These are phyloP conservation scores for Apiospora pterosperma DNA, from an alignment of 2,329 filamentous ascomycete genomes.

Conservation along the genomic window DNA sequence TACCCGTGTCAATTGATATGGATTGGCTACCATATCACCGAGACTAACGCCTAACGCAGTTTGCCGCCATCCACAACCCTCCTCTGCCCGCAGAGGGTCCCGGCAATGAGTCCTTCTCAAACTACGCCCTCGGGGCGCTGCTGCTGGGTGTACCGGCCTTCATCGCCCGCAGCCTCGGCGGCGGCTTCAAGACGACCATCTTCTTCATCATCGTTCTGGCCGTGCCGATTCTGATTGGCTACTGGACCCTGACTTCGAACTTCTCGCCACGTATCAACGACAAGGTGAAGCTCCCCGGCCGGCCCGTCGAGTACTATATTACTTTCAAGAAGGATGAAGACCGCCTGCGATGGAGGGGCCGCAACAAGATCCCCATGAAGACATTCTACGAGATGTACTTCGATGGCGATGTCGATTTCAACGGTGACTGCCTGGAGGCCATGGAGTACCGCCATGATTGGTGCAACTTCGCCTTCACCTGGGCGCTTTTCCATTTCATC, in stretches of 20 bases:
- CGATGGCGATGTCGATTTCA: constrained; percentile 90
- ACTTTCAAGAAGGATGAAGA: constrained; percentile 64
- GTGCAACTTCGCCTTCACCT: constrained; percentile 90
- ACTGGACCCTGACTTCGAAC: constrained; percentile 74
- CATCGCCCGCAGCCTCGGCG: constrained; percentile 73
- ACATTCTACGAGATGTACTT: constrained; percentile 99
- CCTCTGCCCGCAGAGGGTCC: constrained; percentile 84
- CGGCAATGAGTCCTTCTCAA: constrained; percentile 81
- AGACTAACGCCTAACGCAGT: constrained; percentile 44
- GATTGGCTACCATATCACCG: background rate
- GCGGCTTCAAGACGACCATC: constrained; percentile 79
- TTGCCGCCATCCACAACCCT: constrained; percentile 83
- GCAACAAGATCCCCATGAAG: constrained; percentile 79
- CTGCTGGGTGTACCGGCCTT: constrained; percentile 71
- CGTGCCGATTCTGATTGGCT: constrained; percentile 71
- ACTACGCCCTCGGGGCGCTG: constrained; percentile 67
- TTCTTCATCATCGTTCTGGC: constrained; percentile 76
- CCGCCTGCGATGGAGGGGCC: constrained; percentile 63
- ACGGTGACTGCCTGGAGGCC: constrained; percentile 84
- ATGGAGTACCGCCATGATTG: constrained; percentile 96
- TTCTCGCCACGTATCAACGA: constrained; percentile 85
- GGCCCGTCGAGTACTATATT: constrained; percentile 83
- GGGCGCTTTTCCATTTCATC: constrained; percentile 83
- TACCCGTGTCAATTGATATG: background rate
- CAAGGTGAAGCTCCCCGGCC: constrained; percentile 78